phyloP scores from a whole-genome alignment of 2,329 filamentous ascomycete genomes.

The Phialophora expanda region DNA sequence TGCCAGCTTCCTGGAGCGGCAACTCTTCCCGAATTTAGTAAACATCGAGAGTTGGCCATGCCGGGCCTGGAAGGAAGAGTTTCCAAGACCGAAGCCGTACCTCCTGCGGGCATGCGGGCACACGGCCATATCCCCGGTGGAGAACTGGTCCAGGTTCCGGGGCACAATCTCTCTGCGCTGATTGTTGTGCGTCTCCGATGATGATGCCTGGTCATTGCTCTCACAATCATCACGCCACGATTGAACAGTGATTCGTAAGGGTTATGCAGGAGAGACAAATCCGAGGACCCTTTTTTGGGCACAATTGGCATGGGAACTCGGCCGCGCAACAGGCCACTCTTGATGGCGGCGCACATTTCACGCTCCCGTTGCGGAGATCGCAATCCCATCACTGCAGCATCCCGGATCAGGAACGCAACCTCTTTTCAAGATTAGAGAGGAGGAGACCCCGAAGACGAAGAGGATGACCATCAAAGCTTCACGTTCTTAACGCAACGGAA shows the following conservation, averaged over 20 bases:
- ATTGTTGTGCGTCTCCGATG: background rate
- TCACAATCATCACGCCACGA: background rate
- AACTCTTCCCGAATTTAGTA: background rate
- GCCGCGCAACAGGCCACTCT: background rate
- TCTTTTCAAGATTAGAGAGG: background rate
- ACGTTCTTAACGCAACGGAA: background rate
- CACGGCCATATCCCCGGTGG: background rate
- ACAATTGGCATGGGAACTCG: background rate
- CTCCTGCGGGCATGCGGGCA: background rate
- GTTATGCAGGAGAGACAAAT: background rate
- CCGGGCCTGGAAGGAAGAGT: background rate
- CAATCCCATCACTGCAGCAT: background rate
- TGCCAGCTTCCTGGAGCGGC: background rate
- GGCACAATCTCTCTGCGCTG: background rate
- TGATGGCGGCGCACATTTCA: background rate
- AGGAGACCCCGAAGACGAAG: background rate
- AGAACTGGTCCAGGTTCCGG: background rate
- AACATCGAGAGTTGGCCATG: background rate
- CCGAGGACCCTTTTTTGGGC: background rate
- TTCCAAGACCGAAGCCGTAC: background rate
- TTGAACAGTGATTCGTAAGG: background rate
- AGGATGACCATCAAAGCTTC: background rate
- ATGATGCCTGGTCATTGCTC: background rate
- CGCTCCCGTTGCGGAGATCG: background rate
- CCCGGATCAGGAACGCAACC: background rate